These are phyloP conservation scores for Polygonum aviculare DNA, from an alignment of 148 eudicot species.

Conservation along the genomic window DNA sequence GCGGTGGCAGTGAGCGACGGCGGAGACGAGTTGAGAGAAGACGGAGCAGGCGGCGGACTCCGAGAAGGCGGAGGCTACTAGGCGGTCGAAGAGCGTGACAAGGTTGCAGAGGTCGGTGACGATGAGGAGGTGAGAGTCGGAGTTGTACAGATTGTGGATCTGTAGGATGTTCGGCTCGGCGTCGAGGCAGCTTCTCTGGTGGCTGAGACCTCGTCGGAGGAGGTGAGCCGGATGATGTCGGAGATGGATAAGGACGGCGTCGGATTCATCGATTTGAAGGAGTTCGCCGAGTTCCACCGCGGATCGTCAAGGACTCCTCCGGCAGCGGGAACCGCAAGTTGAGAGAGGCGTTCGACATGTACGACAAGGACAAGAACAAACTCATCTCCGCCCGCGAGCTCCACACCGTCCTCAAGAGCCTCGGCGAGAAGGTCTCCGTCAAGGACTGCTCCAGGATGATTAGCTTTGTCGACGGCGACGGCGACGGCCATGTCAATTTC, in stretches of 20 bases:
- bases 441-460: constrained; percentile 63
- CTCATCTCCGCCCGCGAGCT: constrained; percentile 56
- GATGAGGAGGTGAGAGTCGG: constrained; percentile 25
- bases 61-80: constrained; percentile 12
- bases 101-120: constrained; percentile 31
- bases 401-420: constrained; percentile 41
- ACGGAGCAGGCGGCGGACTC: constrained; percentile 43
- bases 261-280: constrained; percentile 57
- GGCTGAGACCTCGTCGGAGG: constrained; percentile 40
- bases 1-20: constrained; percentile 63
- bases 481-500: constrained; percentile 71
- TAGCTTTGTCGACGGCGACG: constrained; percentile 48
- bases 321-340: constrained; percentile 33
- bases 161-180: constrained; percentile 35
- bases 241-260: constrained; percentile 78
- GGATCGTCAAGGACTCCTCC: constrained; percentile 25
- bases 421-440: constrained; percentile 52
- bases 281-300: constrained; percentile 55
- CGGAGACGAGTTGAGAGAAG: constrained; percentile 32
- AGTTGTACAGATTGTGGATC: constrained; percentile 25
- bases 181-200: constrained; percentile 34
- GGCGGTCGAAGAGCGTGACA: constrained; percentile 25
- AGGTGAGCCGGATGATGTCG: constrained; percentile 46
- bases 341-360: constrained; percentile 52
- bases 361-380: constrained; percentile 62